Evolutionary conservation across 306 rosid species (phyloP), one percentile per base, ranked within the genome.

Genomic region (Sindora glabra): DNA sequence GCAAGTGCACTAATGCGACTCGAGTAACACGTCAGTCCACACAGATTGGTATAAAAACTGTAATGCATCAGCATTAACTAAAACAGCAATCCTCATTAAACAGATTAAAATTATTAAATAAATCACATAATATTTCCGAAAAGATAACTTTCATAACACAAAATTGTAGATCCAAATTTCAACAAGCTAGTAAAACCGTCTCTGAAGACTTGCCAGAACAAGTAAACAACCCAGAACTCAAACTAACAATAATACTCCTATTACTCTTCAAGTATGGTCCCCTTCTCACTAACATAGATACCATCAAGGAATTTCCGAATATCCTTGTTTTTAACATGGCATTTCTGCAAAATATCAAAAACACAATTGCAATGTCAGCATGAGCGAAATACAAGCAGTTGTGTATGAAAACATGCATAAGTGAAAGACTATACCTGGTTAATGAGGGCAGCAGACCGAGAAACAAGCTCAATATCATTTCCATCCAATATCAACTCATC

Each of bases 221-320:
- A 24, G 37, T n/a, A 48, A 52, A 15, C 65, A 60, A 47, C 25
- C 17, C 42, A n/a, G 14, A 52, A 32, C 11, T 32, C 58, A 22
- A 48, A 49, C 37, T 26, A 40, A 12, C 48, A 44, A 9, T 37
- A 48, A 53, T 13, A 63, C 37, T 33, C 19, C 39, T 49, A 38
- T 3, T 73, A 79, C 44, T 85, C 90, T 3, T 82, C 88, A 14
- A 33, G 0, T 37, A 89, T 73, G 11, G 79, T 37, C 5, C 88
- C 96, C 86, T 36, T 89, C 69, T 89, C 94, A 4, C 96, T 85
- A 1, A 89, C 96, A 56, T 89, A 89, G 36, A 89, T 89, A 57
- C 96, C 90, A 17, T 89, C 94, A 57, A 89, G 86, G 19, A 89
- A 89, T 83, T 89, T 89, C 69, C 96, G 36, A 58, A 89, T 85